Percentiles rank a stretch among this genome's conserved stretches.
phyloP scores from a whole-genome alignment of 192 early-diverging fungal genomes.

The Coemansia sp. region DNA sequence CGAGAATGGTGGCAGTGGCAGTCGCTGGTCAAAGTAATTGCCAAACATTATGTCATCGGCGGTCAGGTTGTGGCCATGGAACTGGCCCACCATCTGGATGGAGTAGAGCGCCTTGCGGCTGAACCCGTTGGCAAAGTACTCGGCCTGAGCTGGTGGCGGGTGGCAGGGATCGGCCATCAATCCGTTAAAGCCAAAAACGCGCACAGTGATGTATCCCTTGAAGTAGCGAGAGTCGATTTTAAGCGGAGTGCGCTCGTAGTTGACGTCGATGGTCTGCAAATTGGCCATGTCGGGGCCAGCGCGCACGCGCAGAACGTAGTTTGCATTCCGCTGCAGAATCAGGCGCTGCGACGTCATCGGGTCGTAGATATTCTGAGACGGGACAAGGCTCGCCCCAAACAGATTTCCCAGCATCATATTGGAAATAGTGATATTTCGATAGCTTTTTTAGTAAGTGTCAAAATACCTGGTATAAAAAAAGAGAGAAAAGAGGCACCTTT shows the following conservation, averaged over 20 bases:
- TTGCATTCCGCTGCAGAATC: slow-evolving; percentile 51
- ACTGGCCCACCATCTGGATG: slow-evolving; percentile 52
- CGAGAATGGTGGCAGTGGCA: slow-evolving; percentile 52
- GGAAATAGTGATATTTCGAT: background rate
- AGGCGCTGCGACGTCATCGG: slow-evolving; percentile 46
- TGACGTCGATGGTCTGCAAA: slow-evolving; percentile 47
- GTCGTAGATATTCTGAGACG: slow-evolving; percentile 46
- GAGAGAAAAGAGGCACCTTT: too few species aligned
- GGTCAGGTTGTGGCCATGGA: slow-evolving; percentile 32
- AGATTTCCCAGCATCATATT: slow-evolving; percentile 52
- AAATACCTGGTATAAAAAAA: background rate
- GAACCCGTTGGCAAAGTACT: slow-evolving; percentile 50
- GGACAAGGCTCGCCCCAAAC: slow-evolving; percentile 42
- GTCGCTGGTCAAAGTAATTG: slow-evolving; percentile 53
- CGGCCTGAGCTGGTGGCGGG: slow-evolving; percentile 46
- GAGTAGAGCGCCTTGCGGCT: slow-evolving; percentile 53
- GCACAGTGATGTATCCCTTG: slow-evolving; percentile 50
- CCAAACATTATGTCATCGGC: slow-evolving; percentile 55
- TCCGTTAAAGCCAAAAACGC: slow-evolving; percentile 51
- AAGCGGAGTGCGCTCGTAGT: slow-evolving; percentile 52
- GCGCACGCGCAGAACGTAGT: slow-evolving; percentile 53
- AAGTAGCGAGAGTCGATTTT: slow-evolving; percentile 44
- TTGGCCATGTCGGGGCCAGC: slow-evolving; percentile 43
- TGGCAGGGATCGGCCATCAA: slow-evolving; percentile 53
- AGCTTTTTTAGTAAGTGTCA: slow-evolving; percentile 1